phyloP scores from a whole-genome alignment of 305 asterid species.

The Fraxinus sp. region DNA sequence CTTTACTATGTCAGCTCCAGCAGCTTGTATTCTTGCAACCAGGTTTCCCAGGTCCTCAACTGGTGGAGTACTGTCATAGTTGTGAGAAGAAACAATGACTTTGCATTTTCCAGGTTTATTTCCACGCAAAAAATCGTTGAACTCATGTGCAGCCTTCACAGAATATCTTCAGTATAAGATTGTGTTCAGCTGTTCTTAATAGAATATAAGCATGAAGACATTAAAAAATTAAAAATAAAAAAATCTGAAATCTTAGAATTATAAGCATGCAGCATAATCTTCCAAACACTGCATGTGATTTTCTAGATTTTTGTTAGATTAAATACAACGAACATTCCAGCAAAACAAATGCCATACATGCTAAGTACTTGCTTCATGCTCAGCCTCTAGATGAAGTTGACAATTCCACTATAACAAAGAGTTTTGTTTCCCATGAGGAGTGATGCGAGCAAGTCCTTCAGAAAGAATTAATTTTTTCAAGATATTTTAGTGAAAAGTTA shows the following conservation, averaged over 20 bases:
- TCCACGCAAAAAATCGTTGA: constrained; percentile 55
- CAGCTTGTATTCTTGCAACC: constrained; percentile 85
- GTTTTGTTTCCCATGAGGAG: neutral
- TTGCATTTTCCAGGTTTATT: constrained; percentile 68
- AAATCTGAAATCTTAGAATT: constrained; percentile 8
- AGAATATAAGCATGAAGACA: constrained; percentile 5
- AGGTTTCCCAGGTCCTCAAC: constrained; percentile 83
- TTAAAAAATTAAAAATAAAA: neutral
- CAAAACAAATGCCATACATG: neutral
- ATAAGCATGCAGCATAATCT: neutral
- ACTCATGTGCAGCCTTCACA: constrained; percentile 70
- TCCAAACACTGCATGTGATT: constrained; percentile 11
- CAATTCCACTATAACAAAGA: neutral
- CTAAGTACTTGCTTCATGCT: too few species aligned
- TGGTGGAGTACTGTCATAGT: constrained; percentile 75
- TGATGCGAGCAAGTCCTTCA: neutral
- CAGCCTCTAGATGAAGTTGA: too few species aligned
- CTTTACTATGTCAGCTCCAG: constrained; percentile 95
- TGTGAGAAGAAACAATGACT: constrained; percentile 89
- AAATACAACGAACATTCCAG: neutral
- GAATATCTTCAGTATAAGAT: constrained; percentile 16
- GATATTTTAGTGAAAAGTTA: neutral
- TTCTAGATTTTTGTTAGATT: neutral
- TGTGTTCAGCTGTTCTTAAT: constrained; percentile 7
- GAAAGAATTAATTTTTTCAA: neutral